Conservation (phyloP, 805 yeast genomes). For the Lipomyces sp. region DNA sequence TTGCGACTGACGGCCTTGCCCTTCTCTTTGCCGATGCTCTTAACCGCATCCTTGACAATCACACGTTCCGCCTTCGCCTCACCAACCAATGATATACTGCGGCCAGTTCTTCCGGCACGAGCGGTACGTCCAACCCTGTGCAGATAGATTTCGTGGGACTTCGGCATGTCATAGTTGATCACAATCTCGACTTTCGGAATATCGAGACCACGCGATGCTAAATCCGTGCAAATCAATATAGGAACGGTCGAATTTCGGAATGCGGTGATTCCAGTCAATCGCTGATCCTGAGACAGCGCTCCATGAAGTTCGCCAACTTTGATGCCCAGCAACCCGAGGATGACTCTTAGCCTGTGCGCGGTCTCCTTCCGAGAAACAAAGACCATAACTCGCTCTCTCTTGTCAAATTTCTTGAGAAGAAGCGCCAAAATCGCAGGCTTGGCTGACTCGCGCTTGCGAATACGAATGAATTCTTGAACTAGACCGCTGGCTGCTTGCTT, state of each 20-base stretch:
- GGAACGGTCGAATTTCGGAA: slow-evolving; percentile 84
- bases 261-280: slow-evolving; percentile 75
- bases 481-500: slow-evolving; percentile 89
- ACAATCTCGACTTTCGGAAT: slow-evolving; percentile 96
- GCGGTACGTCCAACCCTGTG: slow-evolving; percentile 99
- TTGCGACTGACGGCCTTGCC: slow-evolving; percentile 66
- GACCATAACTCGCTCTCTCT: slow-evolving; percentile 73
- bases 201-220: slow-evolving; percentile 99
- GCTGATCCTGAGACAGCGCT: slow-evolving; percentile 89
- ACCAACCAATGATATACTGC: slow-evolving; percentile 89
- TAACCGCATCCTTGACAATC: slow-evolving; percentile 88
- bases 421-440: slow-evolving; percentile 81
- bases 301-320: slow-evolving; percentile 83
- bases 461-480: slow-evolving; percentile 90
- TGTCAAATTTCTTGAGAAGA: slow-evolving; percentile 64
- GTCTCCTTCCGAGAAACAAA: slow-evolving; percentile 89
- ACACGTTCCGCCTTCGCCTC: slow-evolving; percentile 82
- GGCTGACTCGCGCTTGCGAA: slow-evolving; percentile 72
- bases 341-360: slow-evolving; percentile 85
- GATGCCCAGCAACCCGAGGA: slow-evolving; percentile 78
- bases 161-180: slow-evolving; percentile 94
- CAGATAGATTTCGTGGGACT: slow-evolving; percentile 81
- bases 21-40: slow-evolving; percentile 59
- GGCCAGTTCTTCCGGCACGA: slow-evolving; percentile 97
- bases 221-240: slow-evolving; percentile 88